Evolutionary conservation across 2,329 filamentous ascomycete genomes (phyloP).

Genomic region (Clarireedia homoeocarpa): DNA sequence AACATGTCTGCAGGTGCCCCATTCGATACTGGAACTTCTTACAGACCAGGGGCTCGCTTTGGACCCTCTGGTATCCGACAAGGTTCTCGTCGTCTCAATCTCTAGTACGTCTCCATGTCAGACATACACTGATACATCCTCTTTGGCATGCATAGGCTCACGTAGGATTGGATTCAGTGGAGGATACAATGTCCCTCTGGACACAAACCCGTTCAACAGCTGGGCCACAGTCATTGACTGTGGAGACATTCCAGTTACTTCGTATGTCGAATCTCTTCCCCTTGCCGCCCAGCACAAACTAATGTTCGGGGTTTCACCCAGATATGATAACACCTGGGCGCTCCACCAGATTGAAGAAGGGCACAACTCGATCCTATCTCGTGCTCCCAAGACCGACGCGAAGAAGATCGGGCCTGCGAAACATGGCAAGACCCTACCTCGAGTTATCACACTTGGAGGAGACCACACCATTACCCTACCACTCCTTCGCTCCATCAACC

Average conservation of each 20-base stretch:
- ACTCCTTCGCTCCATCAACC: slow-evolving; percentile 50
- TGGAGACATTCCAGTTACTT: slow-evolving; percentile 78
- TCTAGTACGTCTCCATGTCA: slow-evolving; percentile 57
- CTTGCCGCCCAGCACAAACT: not conserved
- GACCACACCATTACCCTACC: slow-evolving; percentile 57
- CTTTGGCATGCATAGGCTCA: slow-evolving; percentile 30
- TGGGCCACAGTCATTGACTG: slow-evolving; percentile 78
- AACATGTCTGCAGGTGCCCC: slow-evolving; percentile 51
- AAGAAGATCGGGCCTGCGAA: slow-evolving; percentile 59
- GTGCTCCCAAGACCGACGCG: slow-evolving; percentile 61
- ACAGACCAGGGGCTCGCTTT: slow-evolving; percentile 76
- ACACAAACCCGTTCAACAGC: slow-evolving; percentile 72
- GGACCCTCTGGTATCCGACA: slow-evolving; percentile 80
- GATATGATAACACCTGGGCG: slow-evolving; percentile 76
- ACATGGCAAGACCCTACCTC: slow-evolving; percentile 67
- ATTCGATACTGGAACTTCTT: slow-evolving; percentile 81
- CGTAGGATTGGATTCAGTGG: slow-evolving; percentile 49
- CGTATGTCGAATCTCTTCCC: slow-evolving; percentile 41
- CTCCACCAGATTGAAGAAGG: slow-evolving; percentile 81
- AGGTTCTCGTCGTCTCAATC: slow-evolving; percentile 76
- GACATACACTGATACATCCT: slow-evolving; percentile 17
- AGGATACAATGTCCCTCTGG: slow-evolving; percentile 77
- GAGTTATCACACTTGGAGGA: slow-evolving; percentile 68
- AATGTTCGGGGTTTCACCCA: slow-evolving; percentile 26
- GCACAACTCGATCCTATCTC: slow-evolving; percentile 67